Evolutionary conservation across 306 rosid species (phyloP), one percentile per base, ranked within the genome.

Genomic region (Pyrus communis): DNA sequence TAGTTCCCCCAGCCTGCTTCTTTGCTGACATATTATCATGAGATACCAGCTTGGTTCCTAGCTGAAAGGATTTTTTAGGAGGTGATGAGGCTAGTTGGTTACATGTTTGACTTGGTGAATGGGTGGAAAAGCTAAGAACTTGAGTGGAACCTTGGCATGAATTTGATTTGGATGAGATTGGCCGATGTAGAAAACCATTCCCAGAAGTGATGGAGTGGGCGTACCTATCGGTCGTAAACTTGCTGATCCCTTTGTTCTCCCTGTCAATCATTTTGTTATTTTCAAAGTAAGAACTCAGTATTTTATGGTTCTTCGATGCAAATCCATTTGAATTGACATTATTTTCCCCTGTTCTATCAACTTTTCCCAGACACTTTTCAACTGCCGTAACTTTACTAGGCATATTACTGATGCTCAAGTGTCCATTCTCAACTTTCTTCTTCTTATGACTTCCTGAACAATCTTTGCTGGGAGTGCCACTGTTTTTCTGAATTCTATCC

Each of bases 341-440:
- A 57, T 65, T 67, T 76, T 71, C 76, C 25, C 61, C 61, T 68
- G 22, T 71, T 78, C 35, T 79, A 67, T 77, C 63, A 54, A 27
- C 80, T 15, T 82, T 78, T 67, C 81, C 74, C 11, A 80, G 71
- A 55, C 21, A 51, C 58, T 81, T 79, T 70, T 85, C 77, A 27
- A 81, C 65, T 43, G 76, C 75, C 66, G n/a, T 75, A 69, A 75
- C 63, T 25, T 71, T 21, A 74, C 80, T 73, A 66, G 85, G 71
- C 73, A 64, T 82, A 49, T 76, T 75, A 43, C 19, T n/a, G 71
- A 80, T 69, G 60, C 86, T 82, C 85, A 80, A 63, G 71, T 45
- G 46, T 69, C 61, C 82, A 67, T 80, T 73, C 75, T 83, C 80
- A 73, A 79, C 68, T 84, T 78, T 90, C 81, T 72, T 81, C 81